phyloP scores from a whole-genome alignment of 441 rosid species.

The Dalechampia spathulata region DNA sequence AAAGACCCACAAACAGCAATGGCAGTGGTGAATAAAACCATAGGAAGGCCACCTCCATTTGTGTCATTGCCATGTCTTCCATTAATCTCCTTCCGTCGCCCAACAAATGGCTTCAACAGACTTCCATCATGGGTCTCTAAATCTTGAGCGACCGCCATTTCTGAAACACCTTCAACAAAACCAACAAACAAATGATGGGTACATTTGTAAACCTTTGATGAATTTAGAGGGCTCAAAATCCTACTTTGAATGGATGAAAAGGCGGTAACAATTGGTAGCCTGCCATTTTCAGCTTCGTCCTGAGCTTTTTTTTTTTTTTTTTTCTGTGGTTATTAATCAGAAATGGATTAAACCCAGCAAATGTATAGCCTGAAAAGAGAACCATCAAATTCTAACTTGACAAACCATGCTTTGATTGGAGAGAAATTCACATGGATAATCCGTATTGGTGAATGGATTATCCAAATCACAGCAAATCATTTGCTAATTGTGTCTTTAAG shows the following conservation, averaged over 20 bases:
- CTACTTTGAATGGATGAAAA: too few species aligned
- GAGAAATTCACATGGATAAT: background rate
- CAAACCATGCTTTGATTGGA: background rate
- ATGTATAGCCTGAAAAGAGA: background rate
- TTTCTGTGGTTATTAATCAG: background rate
- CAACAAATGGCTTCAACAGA: slow-evolving; percentile 32
- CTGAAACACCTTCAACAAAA: background rate
- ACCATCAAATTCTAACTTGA: background rate
- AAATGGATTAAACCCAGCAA: background rate
- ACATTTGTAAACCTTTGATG: too few species aligned
- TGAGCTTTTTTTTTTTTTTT: background rate
- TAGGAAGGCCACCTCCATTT: slow-evolving; percentile 20
- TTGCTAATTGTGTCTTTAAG: background rate
- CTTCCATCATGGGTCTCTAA: slow-evolving; percentile 14
- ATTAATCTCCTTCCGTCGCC: slow-evolving; percentile 15
- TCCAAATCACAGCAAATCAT: background rate
- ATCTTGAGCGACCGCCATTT: slow-evolving; percentile 24
- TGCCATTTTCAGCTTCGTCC: background rate
- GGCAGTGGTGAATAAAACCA: slow-evolving; percentile 51
- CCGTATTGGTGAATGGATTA: background rate
- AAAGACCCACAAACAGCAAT: slow-evolving; percentile 57
- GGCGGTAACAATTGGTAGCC: background rate
- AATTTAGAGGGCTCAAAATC: too few species aligned
- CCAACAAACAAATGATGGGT: background rate
- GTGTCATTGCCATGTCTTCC: slow-evolving; percentile 13